Evolutionary conservation across 73 alveolate genomes (phyloP), one percentile per base, ranked within the genome.

Genomic region (Uronychia binucleata): DNA sequence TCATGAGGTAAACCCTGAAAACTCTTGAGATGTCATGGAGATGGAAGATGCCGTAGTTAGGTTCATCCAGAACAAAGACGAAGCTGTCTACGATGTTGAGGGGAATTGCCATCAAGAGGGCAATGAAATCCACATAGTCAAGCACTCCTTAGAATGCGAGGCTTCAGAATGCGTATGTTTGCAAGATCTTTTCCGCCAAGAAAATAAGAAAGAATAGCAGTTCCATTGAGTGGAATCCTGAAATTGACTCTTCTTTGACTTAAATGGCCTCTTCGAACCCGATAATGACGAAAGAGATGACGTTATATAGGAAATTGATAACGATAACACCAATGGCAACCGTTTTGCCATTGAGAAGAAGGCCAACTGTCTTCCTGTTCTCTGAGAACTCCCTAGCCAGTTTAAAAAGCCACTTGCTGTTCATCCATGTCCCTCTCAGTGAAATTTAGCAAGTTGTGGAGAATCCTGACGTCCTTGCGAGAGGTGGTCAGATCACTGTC

Each of bases 1-100:
- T 31, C 32, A 28, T n/a, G 31, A 14, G 77, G 86, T 0, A 79
- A 27, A 79, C 28, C 26, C 78, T 57, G 5, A 79, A 28, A 0
- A 79, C 26, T 27, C 86, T 79, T 33, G 46, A 31, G 46, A 79
- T 30, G 19, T 78, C 86, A 31, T 74, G 32, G 34, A 57, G 26
- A n/a, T 59, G 32, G 57, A 79, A 58, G 29, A 79, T 8, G 0
- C 58, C 58, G 19, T 46, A 46, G 19, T 46, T n/a, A 58, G 28
- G 30, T 28, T n/a, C 30, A 30, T 46, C 31, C 8, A 34, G n/a
- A 26, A 14, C 28, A 8, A n/a, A 79, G 57, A 8, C 0, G 86
- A 28, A 58, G 57, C 28, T 27, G 67, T 79, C 86, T n/a, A 35
- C 26, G 46, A 79, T 28, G n/a, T 19, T 29, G 58, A 79, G 57